Evolutionary conservation across 2,329 filamentous ascomycete species (phyloP).

Genomic region (Calycina marina): DNA sequence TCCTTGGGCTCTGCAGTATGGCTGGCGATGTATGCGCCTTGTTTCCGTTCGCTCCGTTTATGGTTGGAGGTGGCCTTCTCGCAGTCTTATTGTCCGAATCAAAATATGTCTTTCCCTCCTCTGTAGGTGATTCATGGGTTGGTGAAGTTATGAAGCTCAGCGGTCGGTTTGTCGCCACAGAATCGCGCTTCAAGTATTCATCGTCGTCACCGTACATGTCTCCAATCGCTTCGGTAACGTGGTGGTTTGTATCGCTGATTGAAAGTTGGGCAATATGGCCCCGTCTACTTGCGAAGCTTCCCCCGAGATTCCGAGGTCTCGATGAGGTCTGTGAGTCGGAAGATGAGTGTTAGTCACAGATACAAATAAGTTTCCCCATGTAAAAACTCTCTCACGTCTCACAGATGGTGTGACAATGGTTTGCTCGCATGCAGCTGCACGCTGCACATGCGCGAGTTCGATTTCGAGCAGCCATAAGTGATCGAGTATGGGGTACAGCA

Average conservation of each 20-base stretch:
- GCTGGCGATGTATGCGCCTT: conserved; percentile 20
- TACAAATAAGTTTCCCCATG: too few species aligned
- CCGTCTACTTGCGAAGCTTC: conserved; percentile 21
- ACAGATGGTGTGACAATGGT: too few species aligned
- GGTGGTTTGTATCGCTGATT: conserved; percentile 56
- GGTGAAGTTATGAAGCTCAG: conserved; percentile 39
- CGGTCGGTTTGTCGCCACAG: too few species aligned
- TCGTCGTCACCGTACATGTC: conserved; percentile 54
- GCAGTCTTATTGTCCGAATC: conserved; percentile 11
- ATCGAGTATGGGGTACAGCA: conserved; percentile 1
- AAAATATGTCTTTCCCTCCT: conserved; percentile 15
- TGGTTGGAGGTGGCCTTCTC: conserved; percentile 13
- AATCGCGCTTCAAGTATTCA: conserved; percentile 35
- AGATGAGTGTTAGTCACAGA: conserved; percentile 13
- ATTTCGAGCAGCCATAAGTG: conserved; percentile 8
- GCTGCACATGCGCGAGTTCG: conserved; percentile 9
- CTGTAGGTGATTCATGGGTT: conserved; percentile 27
- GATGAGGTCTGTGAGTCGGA: conserved; percentile 20
- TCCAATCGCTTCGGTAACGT: conserved; percentile 63
- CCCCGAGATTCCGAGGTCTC: conserved; percentile 23
- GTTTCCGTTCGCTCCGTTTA: conserved; percentile 15
- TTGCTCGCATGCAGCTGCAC: conserved; percentile 3
- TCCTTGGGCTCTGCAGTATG: conserved; percentile 19
- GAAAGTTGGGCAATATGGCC: conserved; percentile 22
- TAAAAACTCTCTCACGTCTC: too few species aligned